Conservation (phyloP, 2,329 filamentous ascomycete species). For the Penicillium sp. region DNA sequence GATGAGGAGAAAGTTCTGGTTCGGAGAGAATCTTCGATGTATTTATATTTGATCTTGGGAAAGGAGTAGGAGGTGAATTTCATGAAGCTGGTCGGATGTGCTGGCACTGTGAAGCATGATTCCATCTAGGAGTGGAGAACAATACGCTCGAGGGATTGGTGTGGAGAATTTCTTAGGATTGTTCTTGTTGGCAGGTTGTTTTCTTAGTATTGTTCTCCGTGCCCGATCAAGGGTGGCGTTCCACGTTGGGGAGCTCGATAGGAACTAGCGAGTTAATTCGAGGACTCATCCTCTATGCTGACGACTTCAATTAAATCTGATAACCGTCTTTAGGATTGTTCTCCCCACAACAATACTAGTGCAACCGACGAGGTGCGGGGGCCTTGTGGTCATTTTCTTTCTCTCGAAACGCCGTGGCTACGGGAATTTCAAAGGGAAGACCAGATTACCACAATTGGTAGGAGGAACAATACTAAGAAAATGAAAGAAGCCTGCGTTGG, state of each 20-base stretch:
- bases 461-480: background rate
- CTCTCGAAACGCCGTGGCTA: background rate
- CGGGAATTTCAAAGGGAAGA: background rate
- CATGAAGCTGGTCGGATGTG: background rate
- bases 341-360: slow-evolving; percentile 1
- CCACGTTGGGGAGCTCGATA: background rate
- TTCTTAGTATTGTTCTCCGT: background rate
- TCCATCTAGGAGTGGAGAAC: background rate
- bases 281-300: background rate
- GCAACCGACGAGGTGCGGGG: background rate
- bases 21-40: background rate
- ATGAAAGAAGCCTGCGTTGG: background rate
- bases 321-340: slow-evolving; percentile 9
- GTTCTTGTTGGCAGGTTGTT: background rate
- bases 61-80: background rate
- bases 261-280: background rate
- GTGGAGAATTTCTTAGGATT: background rate
- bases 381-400: background rate
- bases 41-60: background rate
- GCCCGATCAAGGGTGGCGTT: background rate
- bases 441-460: background rate
- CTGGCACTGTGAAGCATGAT: background rate
- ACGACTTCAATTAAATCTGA: background rate
- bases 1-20: slow-evolving; percentile 4
- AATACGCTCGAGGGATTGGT: background rate